Evolutionary conservation across 192 early-diverging fungal species (phyloP).

Genomic region (Coemansia sp.): DNA sequence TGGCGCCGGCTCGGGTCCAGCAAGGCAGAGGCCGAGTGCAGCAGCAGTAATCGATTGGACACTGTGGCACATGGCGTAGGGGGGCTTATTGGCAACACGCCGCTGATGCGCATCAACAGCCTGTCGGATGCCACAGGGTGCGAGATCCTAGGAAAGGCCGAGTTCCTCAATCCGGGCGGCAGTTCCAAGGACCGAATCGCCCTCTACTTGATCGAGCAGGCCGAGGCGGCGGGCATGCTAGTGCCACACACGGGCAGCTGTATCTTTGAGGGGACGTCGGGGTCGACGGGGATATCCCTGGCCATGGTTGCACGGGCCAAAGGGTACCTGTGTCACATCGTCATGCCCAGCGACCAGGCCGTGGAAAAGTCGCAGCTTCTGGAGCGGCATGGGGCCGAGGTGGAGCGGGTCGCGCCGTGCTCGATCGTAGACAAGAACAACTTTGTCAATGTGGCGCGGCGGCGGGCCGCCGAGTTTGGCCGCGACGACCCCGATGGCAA

Average conservation of each 20-base stretch:
- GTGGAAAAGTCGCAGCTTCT: constrained; percentile 83
- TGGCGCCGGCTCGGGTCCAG: background rate
- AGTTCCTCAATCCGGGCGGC: constrained; percentile 91
- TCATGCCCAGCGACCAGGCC: constrained; percentile 94
- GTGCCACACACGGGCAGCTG: constrained; percentile 66
- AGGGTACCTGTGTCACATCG: constrained; percentile 90
- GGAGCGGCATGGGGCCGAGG: constrained; percentile 73
- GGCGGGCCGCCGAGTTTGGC: constrained; percentile 63
- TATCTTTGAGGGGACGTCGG: constrained; percentile 93
- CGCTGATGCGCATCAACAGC: constrained; percentile 77
- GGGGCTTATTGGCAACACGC: constrained; percentile 88
- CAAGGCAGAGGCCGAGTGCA: no score
- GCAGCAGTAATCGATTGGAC: no score
- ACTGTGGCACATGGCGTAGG: constrained; percentile 55
- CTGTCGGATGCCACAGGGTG: constrained; percentile 89
- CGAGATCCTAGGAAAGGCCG: constrained; percentile 66
- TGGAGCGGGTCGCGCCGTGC: constrained; percentile 86
- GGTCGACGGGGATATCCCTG: constrained; percentile 92
- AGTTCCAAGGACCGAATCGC: constrained; percentile 94
- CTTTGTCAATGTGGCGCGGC: constrained; percentile 85
- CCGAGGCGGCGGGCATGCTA: constrained; percentile 64
- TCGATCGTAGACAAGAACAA: constrained; percentile 87
- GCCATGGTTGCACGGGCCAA: constrained; percentile 84
- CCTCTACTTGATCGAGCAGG: constrained; percentile 72
- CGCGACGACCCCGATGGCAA: background rate